Base-by-base conservation (phyloP, 192 early-diverging fungal species). In the Coemansia furcata region DNA sequence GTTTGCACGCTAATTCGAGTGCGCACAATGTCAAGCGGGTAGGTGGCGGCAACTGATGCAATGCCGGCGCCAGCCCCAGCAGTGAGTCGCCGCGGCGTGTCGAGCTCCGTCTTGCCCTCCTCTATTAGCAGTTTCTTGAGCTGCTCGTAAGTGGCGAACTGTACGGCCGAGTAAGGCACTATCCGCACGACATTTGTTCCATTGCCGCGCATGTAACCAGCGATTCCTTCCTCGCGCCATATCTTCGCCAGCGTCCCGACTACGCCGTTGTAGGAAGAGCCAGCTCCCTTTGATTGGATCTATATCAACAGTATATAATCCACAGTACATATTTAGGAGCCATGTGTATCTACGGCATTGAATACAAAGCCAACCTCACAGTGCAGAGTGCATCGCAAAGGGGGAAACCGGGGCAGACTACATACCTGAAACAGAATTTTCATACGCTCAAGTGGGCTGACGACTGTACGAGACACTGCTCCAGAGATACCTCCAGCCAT, bases 151-250 rank as follows among this genome's bases (percentile, higher is more conserved):
- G 90, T 85, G 15, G 91, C 91, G 80, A 93, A 91, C 76, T 93
- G 91, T 8, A 89, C 88, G 1, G 91, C 91, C 71, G 89, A 90
- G 69, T 93, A 93, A 17, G 91, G 91, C 2, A 93, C 85, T 61
- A 93, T 93, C 32, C 91, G 87, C 64, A 91, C 86, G 11, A 93
- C 89, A 55, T 93, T 93, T 55, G 90, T 93, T n/a, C 91, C 91
- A 71, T 93, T 93, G 2, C 91, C 91, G 19, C 89, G 84, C 86
- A 93, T 86, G 64, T 90, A 86, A 0, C 91, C 91, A 30, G 87
- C 64, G 11, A 88, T 62, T 3, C 91, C 91, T 65, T 93, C 91
- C 29, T 93, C 91, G 19, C 71, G 80, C 91, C 91, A 93, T 78
- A 93, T 91, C 75, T 87, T 90, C 12, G 68, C 75, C 68, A 93